Conservation (phyloP, 208 protist species). For the Balamuthia mandrillaris region DNA sequence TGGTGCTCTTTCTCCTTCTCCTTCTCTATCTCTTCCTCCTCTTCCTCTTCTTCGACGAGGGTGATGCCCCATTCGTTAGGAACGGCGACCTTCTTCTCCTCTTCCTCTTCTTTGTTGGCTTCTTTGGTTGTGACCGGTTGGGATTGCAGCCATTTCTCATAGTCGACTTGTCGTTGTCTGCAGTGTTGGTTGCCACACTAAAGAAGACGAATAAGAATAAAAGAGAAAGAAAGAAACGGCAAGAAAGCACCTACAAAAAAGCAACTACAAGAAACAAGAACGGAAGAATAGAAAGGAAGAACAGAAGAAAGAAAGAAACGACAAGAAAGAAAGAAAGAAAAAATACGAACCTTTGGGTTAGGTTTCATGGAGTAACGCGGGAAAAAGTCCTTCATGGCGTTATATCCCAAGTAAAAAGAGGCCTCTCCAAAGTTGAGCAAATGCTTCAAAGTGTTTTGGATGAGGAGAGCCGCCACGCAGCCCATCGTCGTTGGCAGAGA, state of each 20-base stretch:
- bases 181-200: constrained; percentile 3
- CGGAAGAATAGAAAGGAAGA: too few species aligned
- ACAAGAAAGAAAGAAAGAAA: too few species aligned
- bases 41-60: constrained; percentile 1
- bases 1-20: not conserved
- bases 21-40: not conserved
- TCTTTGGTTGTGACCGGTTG: not conserved
- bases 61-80: constrained; percentile 3
- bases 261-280: too few species aligned
- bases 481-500: constrained; percentile 95
- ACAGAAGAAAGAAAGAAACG: too few species aligned
- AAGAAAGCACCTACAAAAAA: too few species aligned
- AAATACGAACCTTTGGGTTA: too few species aligned
- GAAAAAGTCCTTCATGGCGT: constrained; percentile 90
- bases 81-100: not conserved
- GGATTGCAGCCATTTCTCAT: not conserved
- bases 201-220: too few species aligned
- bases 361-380: constrained; percentile 83
- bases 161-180: not conserved
- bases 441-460: constrained; percentile 92
- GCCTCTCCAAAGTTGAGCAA: constrained; percentile 84
- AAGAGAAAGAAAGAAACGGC: too few species aligned
- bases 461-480: constrained; percentile 89
- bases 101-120: not conserved
- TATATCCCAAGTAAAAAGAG: constrained; percentile 90